Evolutionary conservation across 2,329 filamentous ascomycete species (phyloP), one percentile per base, ranked within the genome.

Genomic region (Pyricularia pennisetigena): DNA sequence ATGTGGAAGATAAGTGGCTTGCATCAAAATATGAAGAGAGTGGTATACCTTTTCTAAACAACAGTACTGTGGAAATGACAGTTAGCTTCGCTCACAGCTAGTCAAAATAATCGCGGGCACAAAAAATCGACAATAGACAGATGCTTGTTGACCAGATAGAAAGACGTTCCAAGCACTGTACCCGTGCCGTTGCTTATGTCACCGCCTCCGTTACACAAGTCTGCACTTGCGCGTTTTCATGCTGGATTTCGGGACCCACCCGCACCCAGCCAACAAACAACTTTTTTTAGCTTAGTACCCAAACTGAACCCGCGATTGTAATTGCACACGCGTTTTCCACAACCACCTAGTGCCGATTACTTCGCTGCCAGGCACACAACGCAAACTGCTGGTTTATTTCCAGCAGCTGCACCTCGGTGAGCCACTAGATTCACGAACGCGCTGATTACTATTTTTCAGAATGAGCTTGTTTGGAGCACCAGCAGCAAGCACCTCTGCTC

Each of bases 381-480:
- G 20, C 16, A 16, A 49, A 49, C 41, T 20, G 16, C 59, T 26
- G 24, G 12, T 62, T 7, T 28, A 62, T 23, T 28, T 12, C 14
- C 26, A 62, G 24, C 59, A 62, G 59, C 24, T 16, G 9, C 20
- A 28, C 24, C 24, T 62, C 23, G 24, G 24, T 28, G 59, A 26
- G 24, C 26, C 59, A 61, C 59, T 12, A 16, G 24, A 23, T 4
- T 16, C 24, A 14, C 3, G n/a, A 62, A 28, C 26, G 59, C 59
- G 23, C 59, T 28, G 59, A 62, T 14, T 28, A 7, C 5, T 7
- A 5, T n/a, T 16, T 9, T 26, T 28, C 59, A 62, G 24, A 62
- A 62, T 62, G 59, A 29, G 59, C 59, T 62, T 65, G 63, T 65
- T 65, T 26, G 63, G 63, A 2, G 63, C 63, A 16, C 29, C 63